phyloP scores from a whole-genome alignment of 2,329 filamentous ascomycete species.

The Chaetomiaceae sp. region DNA sequence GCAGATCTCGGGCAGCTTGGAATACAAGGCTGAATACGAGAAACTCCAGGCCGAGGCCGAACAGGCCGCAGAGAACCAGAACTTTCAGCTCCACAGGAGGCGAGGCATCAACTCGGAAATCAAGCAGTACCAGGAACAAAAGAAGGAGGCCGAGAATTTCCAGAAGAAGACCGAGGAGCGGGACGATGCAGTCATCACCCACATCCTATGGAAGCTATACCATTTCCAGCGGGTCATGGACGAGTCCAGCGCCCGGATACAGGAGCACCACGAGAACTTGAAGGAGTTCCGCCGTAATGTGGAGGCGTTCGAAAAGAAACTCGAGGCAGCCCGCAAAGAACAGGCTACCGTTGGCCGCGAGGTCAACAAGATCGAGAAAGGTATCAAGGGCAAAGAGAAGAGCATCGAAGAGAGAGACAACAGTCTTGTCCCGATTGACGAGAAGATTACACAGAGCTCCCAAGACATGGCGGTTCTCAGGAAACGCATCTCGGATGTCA shows the following conservation, averaged over 20 bases:
- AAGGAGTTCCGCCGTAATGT: conserved; percentile 88
- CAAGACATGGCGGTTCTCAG: conserved; percentile 66
- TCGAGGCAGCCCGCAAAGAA: conserved; percentile 80
- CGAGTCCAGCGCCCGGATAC: conserved; percentile 82
- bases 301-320: conserved; percentile 72
- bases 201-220: conserved; percentile 94
- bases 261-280: conserved; percentile 88
- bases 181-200: conserved; percentile 85
- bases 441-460: conserved; percentile 79
- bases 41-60: conserved; percentile 81
- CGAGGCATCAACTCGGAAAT: conserved; percentile 97
- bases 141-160: conserved; percentile 90
- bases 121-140: conserved; percentile 95
- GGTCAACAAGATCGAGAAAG: conserved; percentile 75
- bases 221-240: conserved; percentile 93
- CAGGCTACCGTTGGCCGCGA: conserved; percentile 73
- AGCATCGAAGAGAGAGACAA: conserved; percentile 84
- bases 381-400: conserved; percentile 80
- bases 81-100: conserved; percentile 80
- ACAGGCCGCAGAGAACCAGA: conserved; percentile 81
- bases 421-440: conserved; percentile 79
- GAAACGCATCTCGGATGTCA: conserved; percentile 64
- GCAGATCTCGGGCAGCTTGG: conserved; percentile 93
- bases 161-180: conserved; percentile 85
- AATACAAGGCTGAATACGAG: conserved; percentile 93